Evolutionary conservation across 306 rosid genomes (phyloP), one percentile per base, ranked within the genome.

Genomic region (Glycine latifolia): DNA sequence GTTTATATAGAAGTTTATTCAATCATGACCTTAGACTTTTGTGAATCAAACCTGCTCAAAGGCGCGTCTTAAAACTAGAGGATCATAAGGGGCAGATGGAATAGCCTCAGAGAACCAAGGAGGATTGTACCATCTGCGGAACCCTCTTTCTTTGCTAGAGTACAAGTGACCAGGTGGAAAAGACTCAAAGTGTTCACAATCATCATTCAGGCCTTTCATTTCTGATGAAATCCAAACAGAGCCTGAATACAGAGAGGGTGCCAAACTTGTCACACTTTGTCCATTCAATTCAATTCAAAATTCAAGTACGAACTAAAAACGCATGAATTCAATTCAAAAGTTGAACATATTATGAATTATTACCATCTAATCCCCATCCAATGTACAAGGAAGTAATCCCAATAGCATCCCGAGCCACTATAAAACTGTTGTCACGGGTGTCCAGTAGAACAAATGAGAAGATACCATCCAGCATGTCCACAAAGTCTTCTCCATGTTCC

Each of bases 341-440:
- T 33, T 8, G 66, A 15, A 59, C 10, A 16, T 44, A 2, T 8
- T 15, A 43, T n/a, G 50, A 71, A 7, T 5, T 92, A 94, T 39
- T 92, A 94, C 98, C 98, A 83, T 96, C 97, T 17, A 89, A 91
- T 67, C 98, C 95, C 98, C 99, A 96, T 13, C 99, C 99, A 81
- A 96, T 91, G 77, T 96, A 96, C 59, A 96, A 91, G 75, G 97
- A 88, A 79, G 98, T 96, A 76, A 96, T 92, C 4, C 99, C 98
- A 8, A 93, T 92, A 10, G 99, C 97, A 92, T 96, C 99, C n/a
- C 97, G 88, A 71, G 98, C 99, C 62, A 86, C 98, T 59, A 96
- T 87, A 83, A 92, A 93, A 82, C 94, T 96, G 86, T 91, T 96
- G 89, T 96, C 99, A 8, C 95, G 93, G 3, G 98, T 96, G 78